These are phyloP conservation scores for Ettlia oleoabundans DNA, from an alignment of 139 green algal genomes.

Conservation along the genomic window DNA sequence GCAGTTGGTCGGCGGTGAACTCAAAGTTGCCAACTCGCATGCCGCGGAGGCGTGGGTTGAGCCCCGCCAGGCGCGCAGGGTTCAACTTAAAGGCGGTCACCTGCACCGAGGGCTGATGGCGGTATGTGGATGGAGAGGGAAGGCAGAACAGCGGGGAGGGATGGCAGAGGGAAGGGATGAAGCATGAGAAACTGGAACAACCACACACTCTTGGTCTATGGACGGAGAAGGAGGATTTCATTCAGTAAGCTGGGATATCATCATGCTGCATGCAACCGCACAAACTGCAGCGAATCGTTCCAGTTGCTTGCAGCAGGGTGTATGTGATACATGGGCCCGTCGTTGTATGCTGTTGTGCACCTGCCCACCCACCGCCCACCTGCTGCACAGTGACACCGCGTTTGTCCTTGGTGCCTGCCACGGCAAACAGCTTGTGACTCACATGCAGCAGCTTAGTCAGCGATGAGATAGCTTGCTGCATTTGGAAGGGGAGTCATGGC, in stretches of 20 bases:
- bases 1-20: slow-evolving; percentile 51
- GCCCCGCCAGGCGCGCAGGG: slow-evolving; percentile 28
- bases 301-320: background rate
- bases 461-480: slow-evolving; percentile 45
- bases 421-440: slow-evolving; percentile 48
- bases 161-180: too few species aligned
- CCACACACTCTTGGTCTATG: too few species aligned
- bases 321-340: background rate
- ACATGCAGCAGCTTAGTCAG: slow-evolving; percentile 51
- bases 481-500: background rate
- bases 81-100: slow-evolving; percentile 78
- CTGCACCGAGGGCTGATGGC: background rate
- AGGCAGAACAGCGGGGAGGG: too few species aligned
- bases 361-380: background rate
- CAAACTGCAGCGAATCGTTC: too few species aligned
- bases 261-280: too few species aligned
- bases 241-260: background rate
- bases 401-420: slow-evolving; percentile 97
- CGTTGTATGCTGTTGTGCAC: background rate
- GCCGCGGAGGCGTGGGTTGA: slow-evolving; percentile 48
- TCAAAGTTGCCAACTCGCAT: slow-evolving; percentile 79
- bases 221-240: too few species aligned
- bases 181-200: too few species aligned
- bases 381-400: slow-evolving; percentile 85
- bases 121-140: background rate